Evolutionary conservation across 2,329 filamentous ascomycete species (phyloP).

Genomic region (Aspergillus versicolor): DNA sequence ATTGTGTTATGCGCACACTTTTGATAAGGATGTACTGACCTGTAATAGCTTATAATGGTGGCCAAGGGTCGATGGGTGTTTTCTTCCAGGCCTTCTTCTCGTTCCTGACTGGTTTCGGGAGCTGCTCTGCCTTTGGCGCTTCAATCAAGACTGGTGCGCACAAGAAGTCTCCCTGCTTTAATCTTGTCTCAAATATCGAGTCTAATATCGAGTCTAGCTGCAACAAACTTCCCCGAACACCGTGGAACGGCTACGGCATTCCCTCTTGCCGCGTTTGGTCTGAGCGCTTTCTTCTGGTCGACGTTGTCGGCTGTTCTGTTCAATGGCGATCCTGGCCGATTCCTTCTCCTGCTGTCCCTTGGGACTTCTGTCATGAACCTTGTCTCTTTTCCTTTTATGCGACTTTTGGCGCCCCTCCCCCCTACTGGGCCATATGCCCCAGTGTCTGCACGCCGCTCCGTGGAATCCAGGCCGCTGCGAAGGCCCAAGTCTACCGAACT

Average conservation of each 20-base stretch:
- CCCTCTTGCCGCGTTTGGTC: slow-evolving; percentile 84
- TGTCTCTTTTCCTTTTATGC: slow-evolving; percentile 79
- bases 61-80: slow-evolving; percentile 57
- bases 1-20: not conserved
- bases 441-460: slow-evolving; percentile 32
- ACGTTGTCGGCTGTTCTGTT: slow-evolving; percentile 73
- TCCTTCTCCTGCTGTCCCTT: slow-evolving; percentile 75
- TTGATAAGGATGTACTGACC: slow-evolving; percentile 5
- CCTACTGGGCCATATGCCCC: slow-evolving; percentile 49
- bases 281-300: slow-evolving; percentile 97
- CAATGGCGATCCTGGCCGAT: slow-evolving; percentile 76
- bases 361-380: slow-evolving; percentile 77
- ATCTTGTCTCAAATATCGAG: slow-evolving; percentile 11
- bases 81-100: slow-evolving; percentile 73
- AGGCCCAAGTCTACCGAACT: slow-evolving; percentile 32
- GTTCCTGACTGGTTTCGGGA: slow-evolving; percentile 81
- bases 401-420: slow-evolving; percentile 65
- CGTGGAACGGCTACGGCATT: slow-evolving; percentile 93
- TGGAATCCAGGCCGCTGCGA: slow-evolving; percentile 33
- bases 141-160: slow-evolving; percentile 70
- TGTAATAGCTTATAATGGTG: slow-evolving; percentile 66
- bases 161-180: not conserved
- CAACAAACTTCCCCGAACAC: slow-evolving; percentile 87
- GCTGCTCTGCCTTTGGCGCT: slow-evolving; percentile 86
- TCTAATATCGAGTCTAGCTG: slow-evolving; percentile 55